Base-by-base conservation (phyloP, 1,284 basidiomycete species). In the Irpex lacteus region DNA sequence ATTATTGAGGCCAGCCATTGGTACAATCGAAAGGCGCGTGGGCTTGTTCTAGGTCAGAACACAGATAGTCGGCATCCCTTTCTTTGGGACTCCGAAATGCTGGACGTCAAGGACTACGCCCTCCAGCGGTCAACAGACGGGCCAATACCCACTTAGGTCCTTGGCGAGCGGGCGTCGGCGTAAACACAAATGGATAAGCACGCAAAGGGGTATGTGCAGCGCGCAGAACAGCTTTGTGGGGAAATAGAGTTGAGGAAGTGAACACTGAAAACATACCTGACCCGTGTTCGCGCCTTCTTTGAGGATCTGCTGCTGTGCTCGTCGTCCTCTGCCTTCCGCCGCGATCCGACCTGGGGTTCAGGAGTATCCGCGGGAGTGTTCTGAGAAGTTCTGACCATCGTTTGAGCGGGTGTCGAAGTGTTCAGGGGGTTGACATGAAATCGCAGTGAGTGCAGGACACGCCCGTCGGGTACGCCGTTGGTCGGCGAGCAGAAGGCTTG, bases 261-360 rank as follows among this genome's bases (percentile, higher is more conserved):
- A 26, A 26, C 26, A 26, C 26, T 26, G 26, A 40, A 47, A 57
- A 65, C 77, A 67, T 74, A 85, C 90, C 91, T 92, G 69, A 92
- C 90, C 77, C 90, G 81, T 36, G 88, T 91, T 64, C 90, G 79
- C 63, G 88, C 80, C 75, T 89, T 93, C 80, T 92, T 93, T 19
- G 81, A 75, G 34, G 80, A 75, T 19, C 80, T 67, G 49, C 58
- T 74, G 37, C 74, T 73, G 5, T 72, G 64, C 55, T 84, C 80
- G 7, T 89, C 88, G 40, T 89, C 89, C 40, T 89, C 87, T 2
- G 78, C 75, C 73, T 89, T 90, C 71, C 85, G 88, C 67, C 87
- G 44, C 11, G 60, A 21, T n/a, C 63, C 54, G 60, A 64, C 7
- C 66, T 47, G 19, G 67, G 70, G 56, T 59, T 67, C 32, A 70